Conservation (phyloP, 768 basidiomycete species). For the Mycena chlorophos region DNA sequence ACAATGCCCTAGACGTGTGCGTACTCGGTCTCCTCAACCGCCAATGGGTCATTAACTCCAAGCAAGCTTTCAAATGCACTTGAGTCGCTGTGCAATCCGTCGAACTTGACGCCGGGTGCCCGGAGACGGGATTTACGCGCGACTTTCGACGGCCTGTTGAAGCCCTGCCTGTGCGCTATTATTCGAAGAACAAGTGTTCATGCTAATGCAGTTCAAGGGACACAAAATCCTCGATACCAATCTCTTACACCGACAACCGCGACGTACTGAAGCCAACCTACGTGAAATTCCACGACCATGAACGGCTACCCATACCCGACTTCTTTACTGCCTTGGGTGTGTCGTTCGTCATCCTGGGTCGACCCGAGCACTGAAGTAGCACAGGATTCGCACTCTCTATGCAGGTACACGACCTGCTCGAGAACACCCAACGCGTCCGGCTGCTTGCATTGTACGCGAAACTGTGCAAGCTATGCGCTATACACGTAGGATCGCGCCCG, state of each 20-base stretch:
- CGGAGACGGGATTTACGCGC: background rate
- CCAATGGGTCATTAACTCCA: background rate
- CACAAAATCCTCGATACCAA: conserved; percentile 6
- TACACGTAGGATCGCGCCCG: conserved; percentile 13
- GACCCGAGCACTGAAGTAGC: background rate
- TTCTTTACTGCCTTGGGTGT: conserved; percentile 14
- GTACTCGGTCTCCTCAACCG: background rate
- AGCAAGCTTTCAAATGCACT: conserved; percentile 8
- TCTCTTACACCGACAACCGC: background rate
- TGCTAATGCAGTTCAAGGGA: background rate
- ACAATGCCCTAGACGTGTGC: conserved; percentile 2
- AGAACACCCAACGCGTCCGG: background rate
- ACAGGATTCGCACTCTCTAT: conserved; percentile 13
- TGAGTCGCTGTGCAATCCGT: conserved; percentile 3
- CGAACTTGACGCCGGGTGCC: background rate
- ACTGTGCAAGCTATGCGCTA: conserved; percentile 13
- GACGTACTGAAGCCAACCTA: conserved; percentile 4
- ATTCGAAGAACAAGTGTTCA: background rate
- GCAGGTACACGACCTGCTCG: conserved; percentile 3
- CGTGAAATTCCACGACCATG: conserved; percentile 16
- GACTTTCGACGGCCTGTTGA: conserved; percentile 1
- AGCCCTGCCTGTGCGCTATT: conserved; percentile 9
- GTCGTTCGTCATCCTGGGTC: background rate
- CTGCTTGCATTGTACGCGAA: conserved; percentile 15
- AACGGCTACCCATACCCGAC: conserved; percentile 5